phyloP scores from a whole-genome alignment of 768 basidiomycete species.

The Butyriboletus loyo region DNA sequence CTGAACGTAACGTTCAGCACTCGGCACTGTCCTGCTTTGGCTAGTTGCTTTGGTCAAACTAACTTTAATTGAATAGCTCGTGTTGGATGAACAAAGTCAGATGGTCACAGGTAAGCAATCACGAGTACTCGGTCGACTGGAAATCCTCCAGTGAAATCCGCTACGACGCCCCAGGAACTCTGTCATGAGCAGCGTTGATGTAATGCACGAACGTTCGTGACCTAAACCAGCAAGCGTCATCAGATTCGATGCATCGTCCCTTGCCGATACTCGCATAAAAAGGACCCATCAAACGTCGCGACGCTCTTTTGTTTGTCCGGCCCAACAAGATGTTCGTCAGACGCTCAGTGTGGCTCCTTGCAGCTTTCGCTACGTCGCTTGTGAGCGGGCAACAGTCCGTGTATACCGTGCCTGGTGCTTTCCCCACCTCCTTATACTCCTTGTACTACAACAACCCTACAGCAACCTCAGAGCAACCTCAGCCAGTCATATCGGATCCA shows the following conservation, averaged over 20 bases:
- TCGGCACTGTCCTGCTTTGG: no score
- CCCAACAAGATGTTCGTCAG: constrained; percentile 17
- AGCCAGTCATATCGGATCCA: constrained; percentile 75
- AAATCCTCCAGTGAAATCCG: background rate
- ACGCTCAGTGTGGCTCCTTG: background rate
- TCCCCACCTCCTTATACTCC: constrained; percentile 64
- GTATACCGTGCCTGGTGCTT: constrained; percentile 58
- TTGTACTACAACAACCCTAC: constrained; percentile 72
- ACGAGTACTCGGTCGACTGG: background rate
- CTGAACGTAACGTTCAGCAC: no score
- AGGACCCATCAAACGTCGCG: background rate
- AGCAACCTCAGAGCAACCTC: constrained; percentile 66
- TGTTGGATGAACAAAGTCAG: no score
- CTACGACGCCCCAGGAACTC: background rate
- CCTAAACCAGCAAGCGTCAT: background rate
- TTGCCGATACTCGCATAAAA: constrained; percentile 8
- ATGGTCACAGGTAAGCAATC: background rate
- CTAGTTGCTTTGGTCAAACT: no score
- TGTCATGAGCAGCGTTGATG: background rate
- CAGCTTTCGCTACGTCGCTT: background rate
- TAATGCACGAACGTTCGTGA: constrained; percentile 26
- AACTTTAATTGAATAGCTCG: no score
- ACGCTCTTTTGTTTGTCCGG: background rate
- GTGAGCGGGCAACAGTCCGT: constrained; percentile 14
- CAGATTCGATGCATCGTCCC: background rate